These are phyloP conservation scores for Sclerotinia spermophila DNA, from an alignment of 2,329 filamentous ascomycete species.

Conservation along the genomic window DNA sequence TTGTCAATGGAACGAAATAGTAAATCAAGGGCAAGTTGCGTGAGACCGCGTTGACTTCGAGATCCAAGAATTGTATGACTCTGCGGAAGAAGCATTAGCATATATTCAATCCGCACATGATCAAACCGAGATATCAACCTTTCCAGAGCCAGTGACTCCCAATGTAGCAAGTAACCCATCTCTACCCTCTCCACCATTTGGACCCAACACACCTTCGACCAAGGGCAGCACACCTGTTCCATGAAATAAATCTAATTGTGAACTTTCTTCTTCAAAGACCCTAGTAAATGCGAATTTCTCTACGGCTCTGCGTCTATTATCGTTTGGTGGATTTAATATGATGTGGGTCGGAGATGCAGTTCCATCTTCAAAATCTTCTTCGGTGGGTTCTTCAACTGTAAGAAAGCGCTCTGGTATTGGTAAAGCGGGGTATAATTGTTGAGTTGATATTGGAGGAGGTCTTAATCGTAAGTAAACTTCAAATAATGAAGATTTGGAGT, in stretches of 20 bases:
- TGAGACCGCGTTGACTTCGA: constrained; percentile 79
- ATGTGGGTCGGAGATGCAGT: constrained; percentile 61
- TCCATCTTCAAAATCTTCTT: constrained; percentile 39
- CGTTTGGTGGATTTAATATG: constrained; percentile 74
- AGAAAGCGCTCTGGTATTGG: constrained; percentile 65
- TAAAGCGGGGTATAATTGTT: constrained; percentile 39
- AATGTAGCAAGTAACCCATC: constrained; percentile 89
- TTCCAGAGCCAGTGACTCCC: constrained; percentile 92
- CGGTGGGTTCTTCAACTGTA: constrained; percentile 62
- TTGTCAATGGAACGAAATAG: constrained; percentile 77
- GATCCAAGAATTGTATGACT: constrained; percentile 95
- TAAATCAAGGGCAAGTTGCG: constrained; percentile 85
- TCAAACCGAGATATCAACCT: constrained; percentile 53
- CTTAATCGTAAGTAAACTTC: constrained; percentile 87
- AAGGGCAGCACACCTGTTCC: constrained; percentile 71
- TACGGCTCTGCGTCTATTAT: constrained; percentile 77
- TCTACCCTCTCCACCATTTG: constrained; percentile 69
- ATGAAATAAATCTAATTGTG: constrained; percentile 82
- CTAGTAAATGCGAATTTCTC: constrained; percentile 93
- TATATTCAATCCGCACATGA: background rate
- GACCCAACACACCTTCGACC: constrained; percentile 76
- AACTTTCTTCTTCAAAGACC: constrained; percentile 83
- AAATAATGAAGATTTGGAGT: constrained; percentile 62
- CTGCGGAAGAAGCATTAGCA: constrained; percentile 45
- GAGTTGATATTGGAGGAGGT: constrained; percentile 50